Evolutionary conservation across 2,329 filamentous ascomycete species (phyloP).

Genomic region (Chaetomium sp.): DNA sequence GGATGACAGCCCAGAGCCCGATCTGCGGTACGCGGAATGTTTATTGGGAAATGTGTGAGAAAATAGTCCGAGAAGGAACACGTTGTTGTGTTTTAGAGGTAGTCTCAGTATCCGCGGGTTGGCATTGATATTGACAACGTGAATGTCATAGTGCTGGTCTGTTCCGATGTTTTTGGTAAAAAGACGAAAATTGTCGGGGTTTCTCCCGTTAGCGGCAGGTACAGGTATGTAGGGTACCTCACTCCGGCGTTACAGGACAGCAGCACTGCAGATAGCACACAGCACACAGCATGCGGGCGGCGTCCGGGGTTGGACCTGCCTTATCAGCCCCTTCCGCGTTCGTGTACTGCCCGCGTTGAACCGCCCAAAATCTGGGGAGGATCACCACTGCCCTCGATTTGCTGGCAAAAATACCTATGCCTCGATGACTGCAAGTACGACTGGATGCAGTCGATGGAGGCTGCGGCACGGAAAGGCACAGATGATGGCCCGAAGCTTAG

Average conservation of each 20-base stretch:
- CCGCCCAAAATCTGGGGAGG: not conserved
- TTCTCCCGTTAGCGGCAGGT: not conserved
- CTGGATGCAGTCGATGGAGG: not conserved
- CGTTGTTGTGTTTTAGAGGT: conserved; percentile 2
- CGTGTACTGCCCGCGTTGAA: not conserved
- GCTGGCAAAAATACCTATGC: not conserved
- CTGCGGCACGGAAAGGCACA: not conserved
- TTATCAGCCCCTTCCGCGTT: conserved; percentile 1
- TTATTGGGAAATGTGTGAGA: not conserved
- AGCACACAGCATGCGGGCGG: not conserved
- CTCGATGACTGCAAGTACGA: not conserved
- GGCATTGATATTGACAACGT: not conserved
- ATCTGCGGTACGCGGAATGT: not conserved
- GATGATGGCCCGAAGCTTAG: not conserved
- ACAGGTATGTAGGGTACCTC: not conserved
- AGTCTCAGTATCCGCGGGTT: not conserved
- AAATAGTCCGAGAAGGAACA: not conserved
- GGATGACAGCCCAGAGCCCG: not conserved
- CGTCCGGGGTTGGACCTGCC: conserved; percentile 8
- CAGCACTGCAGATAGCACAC: not conserved
- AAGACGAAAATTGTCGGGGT: not conserved
- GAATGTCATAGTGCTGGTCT: not conserved
- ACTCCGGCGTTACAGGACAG: not conserved
- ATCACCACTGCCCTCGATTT: not conserved
- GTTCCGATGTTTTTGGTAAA: not conserved